These are phyloP conservation scores for Candida argentea DNA, from an alignment of 805 yeast genomes.

Conservation along the genomic window DNA sequence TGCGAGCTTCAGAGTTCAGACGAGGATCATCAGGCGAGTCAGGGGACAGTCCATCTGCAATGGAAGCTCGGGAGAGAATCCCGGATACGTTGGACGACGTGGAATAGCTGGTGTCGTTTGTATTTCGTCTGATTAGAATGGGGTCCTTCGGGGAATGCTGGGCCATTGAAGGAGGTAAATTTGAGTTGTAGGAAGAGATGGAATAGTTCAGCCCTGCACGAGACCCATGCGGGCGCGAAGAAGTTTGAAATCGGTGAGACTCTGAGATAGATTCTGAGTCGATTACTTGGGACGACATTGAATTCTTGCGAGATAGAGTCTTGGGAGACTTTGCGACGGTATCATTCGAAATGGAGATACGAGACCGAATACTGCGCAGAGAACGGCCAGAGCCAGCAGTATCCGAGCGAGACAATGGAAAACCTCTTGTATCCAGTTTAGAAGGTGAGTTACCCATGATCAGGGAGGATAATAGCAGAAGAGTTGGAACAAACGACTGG, in stretches of 20 bases:
- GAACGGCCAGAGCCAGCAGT: slow-evolving; percentile 43
- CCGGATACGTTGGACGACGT: slow-evolving; percentile 17
- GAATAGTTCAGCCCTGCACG: too few species aligned
- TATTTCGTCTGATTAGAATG: slow-evolving; percentile 48
- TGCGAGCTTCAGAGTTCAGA: neutral
- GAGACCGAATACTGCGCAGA: slow-evolving; percentile 35
- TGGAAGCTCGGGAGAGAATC: too few species aligned
- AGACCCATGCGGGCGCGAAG: too few species aligned
- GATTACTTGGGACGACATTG: slow-evolving; percentile 13
- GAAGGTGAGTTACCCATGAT: slow-evolving; percentile 41
- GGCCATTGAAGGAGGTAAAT: slow-evolving; percentile 59
- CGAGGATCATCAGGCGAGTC: too few species aligned
- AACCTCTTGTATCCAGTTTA: slow-evolving; percentile 27
- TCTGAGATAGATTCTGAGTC: too few species aligned
- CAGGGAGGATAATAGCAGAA: too few species aligned
- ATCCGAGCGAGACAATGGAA: slow-evolving; percentile 45
- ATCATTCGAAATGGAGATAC: slow-evolving; percentile 13
- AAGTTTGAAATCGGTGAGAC: too few species aligned
- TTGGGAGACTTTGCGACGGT: slow-evolving; percentile 17
- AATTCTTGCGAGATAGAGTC: slow-evolving; percentile 20
- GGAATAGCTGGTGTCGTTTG: slow-evolving; percentile 23
- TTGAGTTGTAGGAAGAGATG: slow-evolving; percentile 7
- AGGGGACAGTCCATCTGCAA: too few species aligned
- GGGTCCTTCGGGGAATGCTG: slow-evolving; percentile 67
- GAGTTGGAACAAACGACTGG: too few species aligned